Percentiles rank a stretch among this genome's conserved stretches.
These are phyloP conservation scores for Immersiporthe knoxdaviesiana DNA, from an alignment of 2,329 filamentous ascomycete genomes.

Conservation along the genomic window DNA sequence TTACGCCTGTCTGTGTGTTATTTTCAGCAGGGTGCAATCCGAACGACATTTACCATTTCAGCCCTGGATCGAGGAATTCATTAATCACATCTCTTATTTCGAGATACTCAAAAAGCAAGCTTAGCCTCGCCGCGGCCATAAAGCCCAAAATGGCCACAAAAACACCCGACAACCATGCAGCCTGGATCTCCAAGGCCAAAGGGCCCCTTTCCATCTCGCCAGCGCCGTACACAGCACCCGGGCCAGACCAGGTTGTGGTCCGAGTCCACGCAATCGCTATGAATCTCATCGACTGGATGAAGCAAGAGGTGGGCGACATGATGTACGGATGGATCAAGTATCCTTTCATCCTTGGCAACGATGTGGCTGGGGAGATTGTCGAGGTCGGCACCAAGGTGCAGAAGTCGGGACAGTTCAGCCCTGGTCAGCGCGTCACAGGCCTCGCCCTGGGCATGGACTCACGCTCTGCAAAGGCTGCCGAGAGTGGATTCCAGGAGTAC, in stretches of 20 bases:
- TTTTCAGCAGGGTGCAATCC: background rate
- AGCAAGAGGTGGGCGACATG: slow-evolving; percentile 37
- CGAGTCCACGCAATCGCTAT: slow-evolving; percentile 36
- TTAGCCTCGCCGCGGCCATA: background rate
- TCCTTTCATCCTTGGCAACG: slow-evolving; percentile 40
- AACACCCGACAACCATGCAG: background rate
- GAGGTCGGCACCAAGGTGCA: slow-evolving; percentile 36
- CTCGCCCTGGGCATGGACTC: slow-evolving; percentile 33
- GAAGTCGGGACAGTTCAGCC: slow-evolving; percentile 32
- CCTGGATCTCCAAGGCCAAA: slow-evolving; percentile 13
- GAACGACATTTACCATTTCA: too few species aligned
- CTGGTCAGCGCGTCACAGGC: slow-evolving; percentile 41
- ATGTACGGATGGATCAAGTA: slow-evolving; percentile 38
- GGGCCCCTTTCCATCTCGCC: slow-evolving; percentile 4
- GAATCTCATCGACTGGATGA: slow-evolving; percentile 37
- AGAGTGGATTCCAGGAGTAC: slow-evolving; percentile 38
- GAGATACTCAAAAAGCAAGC: background rate
- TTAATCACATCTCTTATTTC: too few species aligned
- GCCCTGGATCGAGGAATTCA: too few species aligned
- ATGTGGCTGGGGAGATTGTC: slow-evolving; percentile 41
- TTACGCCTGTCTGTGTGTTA: background rate
- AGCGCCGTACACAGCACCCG: slow-evolving; percentile 11
- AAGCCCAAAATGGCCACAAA: background rate
- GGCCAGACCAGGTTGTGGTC: slow-evolving; percentile 32
- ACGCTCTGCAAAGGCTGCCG: slow-evolving; percentile 28